phyloP scores from a whole-genome alignment of 495 filamentous ascomycete species.

The Penicillium ucsense region DNA sequence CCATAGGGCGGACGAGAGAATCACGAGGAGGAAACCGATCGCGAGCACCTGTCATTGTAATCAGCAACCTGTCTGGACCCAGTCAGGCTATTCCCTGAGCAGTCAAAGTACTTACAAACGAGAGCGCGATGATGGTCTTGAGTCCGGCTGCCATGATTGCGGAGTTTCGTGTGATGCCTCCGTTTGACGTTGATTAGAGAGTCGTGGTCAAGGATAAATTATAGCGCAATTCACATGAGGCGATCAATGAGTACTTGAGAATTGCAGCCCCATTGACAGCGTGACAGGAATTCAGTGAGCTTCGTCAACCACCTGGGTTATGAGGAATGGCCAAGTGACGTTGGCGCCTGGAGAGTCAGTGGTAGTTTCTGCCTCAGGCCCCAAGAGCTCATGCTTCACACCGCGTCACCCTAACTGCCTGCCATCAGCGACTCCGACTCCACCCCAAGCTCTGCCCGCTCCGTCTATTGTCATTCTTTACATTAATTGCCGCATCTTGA shows the following conservation, averaged over 20 bases:
- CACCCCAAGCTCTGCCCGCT: constrained; percentile 6
- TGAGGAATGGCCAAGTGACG: constrained; percentile 22
- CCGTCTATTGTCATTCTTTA: constrained; percentile 13
- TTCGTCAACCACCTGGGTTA: neutral
- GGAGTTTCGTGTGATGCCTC: constrained; percentile 15
- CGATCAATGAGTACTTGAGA: constrained; percentile 1
- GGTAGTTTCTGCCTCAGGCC: constrained; percentile 28
- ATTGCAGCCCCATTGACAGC: constrained; percentile 16
- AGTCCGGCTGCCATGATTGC: constrained; percentile 79
- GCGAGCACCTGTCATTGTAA: constrained; percentile 63
- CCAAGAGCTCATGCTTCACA: constrained; percentile 26
- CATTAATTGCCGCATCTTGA: neutral
- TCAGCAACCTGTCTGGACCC: constrained; percentile 5
- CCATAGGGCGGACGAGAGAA: constrained; percentile 92
- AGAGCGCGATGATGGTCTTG: constrained; percentile 97
- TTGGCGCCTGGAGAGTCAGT: constrained; percentile 27
- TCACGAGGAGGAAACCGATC: constrained; percentile 97
- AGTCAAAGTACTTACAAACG: constrained; percentile 58
- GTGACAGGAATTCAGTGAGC: constrained; percentile 6
- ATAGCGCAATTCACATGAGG: constrained; percentile 1
- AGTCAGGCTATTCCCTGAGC: neutral
- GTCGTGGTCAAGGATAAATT: neutral
- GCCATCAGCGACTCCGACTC: constrained; percentile 20
- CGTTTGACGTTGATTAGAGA: constrained; percentile 3
- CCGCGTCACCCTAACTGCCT: constrained; percentile 26